Conservation (phyloP, 306 rosid species). For the Vigna reflexopilosa region DNA sequence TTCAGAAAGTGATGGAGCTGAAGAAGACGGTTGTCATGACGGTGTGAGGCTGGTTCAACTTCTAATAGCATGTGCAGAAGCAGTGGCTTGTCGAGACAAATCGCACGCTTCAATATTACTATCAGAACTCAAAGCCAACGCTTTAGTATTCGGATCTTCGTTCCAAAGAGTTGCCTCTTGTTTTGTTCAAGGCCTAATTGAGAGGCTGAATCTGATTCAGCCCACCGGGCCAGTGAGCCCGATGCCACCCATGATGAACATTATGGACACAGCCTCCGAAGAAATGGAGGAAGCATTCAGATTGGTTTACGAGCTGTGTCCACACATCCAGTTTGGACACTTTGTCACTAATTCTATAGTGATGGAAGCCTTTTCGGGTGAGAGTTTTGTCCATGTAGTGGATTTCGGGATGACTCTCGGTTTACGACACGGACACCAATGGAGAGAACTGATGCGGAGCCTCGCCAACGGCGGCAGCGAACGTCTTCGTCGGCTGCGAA, state of each 20-base stretch:
- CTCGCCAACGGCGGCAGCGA: constrained; percentile 47
- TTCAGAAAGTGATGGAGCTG: constrained; percentile 42
- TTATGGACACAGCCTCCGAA: constrained; percentile 60
- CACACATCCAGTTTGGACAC: constrained; percentile 88
- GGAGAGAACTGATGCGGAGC: constrained; percentile 67
- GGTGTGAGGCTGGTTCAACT: constrained; percentile 90
- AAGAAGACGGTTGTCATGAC: constrained; percentile 66
- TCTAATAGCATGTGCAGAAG: constrained; percentile 88
- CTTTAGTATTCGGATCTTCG: constrained; percentile 81
- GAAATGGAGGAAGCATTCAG: constrained; percentile 74
- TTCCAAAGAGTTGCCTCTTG: constrained; percentile 92
- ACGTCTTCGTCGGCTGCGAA: constrained; percentile 56
- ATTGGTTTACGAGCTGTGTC: constrained; percentile 76
- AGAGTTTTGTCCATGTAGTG: constrained; percentile 78
- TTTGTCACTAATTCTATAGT: constrained; percentile 74
- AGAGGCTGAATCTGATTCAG: constrained; percentile 62
- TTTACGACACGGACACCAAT: constrained; percentile 74
- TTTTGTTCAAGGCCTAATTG: constrained; percentile 76
- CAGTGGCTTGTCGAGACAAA: constrained; percentile 88
- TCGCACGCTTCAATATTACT: constrained; percentile 68
- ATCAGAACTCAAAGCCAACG: constrained; percentile 66
- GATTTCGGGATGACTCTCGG: constrained; percentile 88
- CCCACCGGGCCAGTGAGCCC: constrained; percentile 58
- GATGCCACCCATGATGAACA: constrained; percentile 50
- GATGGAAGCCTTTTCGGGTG: constrained; percentile 98